phyloP scores from a whole-genome alignment of 768 basidiomycete species.

The Lactifluus rugatus region DNA sequence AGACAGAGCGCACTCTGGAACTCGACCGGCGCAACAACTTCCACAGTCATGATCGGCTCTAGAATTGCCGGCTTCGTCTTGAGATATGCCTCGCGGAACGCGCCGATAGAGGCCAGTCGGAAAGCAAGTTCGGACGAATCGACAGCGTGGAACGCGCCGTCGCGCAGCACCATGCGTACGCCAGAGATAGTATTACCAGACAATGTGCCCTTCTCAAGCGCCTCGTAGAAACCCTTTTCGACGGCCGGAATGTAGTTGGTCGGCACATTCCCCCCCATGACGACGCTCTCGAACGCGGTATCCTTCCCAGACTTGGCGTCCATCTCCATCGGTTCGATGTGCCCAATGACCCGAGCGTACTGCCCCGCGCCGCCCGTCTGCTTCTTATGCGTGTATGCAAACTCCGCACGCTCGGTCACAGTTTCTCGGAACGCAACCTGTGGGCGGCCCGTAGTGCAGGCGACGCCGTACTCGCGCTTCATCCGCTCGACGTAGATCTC shows the following conservation, averaged over 20 bases:
- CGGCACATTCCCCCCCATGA: conserved; percentile 91
- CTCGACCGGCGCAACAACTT: conserved; percentile 90
- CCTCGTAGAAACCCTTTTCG: conserved; percentile 96
- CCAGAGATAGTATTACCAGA: conserved; percentile 84
- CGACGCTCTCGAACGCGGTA: conserved; percentile 70
- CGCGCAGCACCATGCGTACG: conserved; percentile 77
- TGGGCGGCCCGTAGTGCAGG: conserved; percentile 90
- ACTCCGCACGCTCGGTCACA: conserved; percentile 70
- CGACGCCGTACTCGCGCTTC: conserved; percentile 93
- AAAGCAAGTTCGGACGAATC: conserved; percentile 98
- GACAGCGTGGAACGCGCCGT: conserved; percentile 87
- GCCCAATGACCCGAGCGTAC: conserved; percentile 80
- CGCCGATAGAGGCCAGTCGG: conserved; percentile 80
- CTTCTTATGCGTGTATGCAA: conserved; percentile 94
- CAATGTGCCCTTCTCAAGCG: conserved; percentile 81
- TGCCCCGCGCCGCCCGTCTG: conserved; percentile 97
- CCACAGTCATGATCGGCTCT: conserved; percentile 98
- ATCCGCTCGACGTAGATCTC: conserved; percentile 99
- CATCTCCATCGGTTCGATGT: conserved; percentile 78
- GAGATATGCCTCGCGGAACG: conserved; percentile 84
- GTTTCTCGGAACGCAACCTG: conserved; percentile 97
- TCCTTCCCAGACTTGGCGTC: conserved; percentile 75
- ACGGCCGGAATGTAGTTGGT: conserved; percentile 88
- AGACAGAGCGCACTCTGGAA: conserved; percentile 63
- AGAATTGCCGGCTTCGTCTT: conserved; percentile 72